phyloP scores from a whole-genome alignment of 208 protist genomes.

The Leishmania gerbilli region DNA sequence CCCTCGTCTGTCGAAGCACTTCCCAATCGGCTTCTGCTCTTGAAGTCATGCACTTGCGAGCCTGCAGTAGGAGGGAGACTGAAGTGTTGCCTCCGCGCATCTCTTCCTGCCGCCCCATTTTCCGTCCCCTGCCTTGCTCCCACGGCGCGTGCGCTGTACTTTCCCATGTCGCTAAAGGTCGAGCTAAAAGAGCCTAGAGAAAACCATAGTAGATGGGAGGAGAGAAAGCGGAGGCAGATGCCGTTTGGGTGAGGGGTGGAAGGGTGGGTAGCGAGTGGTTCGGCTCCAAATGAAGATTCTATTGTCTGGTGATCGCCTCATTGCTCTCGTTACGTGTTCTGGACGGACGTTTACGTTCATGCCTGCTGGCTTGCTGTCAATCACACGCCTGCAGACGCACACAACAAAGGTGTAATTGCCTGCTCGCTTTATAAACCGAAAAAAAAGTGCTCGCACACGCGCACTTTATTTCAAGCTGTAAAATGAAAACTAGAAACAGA shows the following conservation, averaged over 20 bases:
- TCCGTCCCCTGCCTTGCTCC: neutral
- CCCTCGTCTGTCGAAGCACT: neutral
- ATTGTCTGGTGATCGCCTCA: neutral
- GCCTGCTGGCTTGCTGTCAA: neutral
- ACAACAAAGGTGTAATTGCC: neutral
- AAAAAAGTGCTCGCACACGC: neutral
- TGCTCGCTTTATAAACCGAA: neutral
- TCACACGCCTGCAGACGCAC: neutral
- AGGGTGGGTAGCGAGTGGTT: neutral
- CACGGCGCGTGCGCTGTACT: neutral
- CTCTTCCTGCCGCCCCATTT: neutral
- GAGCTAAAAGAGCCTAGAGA: neutral
- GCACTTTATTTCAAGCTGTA: neutral
- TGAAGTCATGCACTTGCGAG: neutral
- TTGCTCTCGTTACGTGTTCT: neutral
- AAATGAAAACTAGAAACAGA: neutral
- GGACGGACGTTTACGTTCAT: neutral
- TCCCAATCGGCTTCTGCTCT: neutral
- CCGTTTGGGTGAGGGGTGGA: neutral
- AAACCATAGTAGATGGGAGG: neutral
- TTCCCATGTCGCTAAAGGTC: neutral
- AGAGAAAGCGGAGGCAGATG: neutral
- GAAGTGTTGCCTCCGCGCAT: neutral
- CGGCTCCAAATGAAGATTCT: neutral
- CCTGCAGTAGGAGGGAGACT: neutral